Conservation (phyloP, 2,329 filamentous ascomycete genomes). For the Colletotrichum trifolii region DNA sequence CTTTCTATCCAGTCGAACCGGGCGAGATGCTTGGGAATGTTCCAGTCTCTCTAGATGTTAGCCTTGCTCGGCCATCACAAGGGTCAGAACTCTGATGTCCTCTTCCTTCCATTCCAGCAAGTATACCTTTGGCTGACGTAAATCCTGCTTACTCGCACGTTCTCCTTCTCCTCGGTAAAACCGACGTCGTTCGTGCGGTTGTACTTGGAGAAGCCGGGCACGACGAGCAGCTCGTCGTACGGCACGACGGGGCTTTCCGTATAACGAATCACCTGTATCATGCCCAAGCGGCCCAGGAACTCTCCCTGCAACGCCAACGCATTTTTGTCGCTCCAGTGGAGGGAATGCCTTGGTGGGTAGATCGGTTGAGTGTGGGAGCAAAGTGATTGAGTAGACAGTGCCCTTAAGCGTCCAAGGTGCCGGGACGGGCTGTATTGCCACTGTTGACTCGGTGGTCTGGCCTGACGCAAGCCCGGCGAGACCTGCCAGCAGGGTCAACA, state of each 20-base stretch:
- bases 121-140: slow-evolving; percentile 64
- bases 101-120: slow-evolving; percentile 62
- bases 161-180: slow-evolving; percentile 43
- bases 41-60: slow-evolving; percentile 55
- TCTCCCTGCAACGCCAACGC: slow-evolving; percentile 42
- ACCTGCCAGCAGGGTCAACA: neutral
- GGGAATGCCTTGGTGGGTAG: slow-evolving; percentile 31
- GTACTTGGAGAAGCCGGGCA: slow-evolving; percentile 58
- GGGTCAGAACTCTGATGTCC: slow-evolving; percentile 44
- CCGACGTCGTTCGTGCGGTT: slow-evolving; percentile 43
- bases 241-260: slow-evolving; percentile 60
- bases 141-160: slow-evolving; percentile 59
- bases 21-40: slow-evolving; percentile 65
- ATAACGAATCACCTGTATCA: slow-evolving; percentile 63
- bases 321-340: slow-evolving; percentile 17
- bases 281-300: slow-evolving; percentile 55
- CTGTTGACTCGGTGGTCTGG: slow-evolving; percentile 31
- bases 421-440: slow-evolving; percentile 28
- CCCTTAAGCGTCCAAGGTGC: slow-evolving; percentile 39
- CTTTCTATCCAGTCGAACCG: slow-evolving; percentile 58
- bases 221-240: slow-evolving; percentile 63
- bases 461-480: slow-evolving; percentile 5
- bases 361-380: slow-evolving; percentile 18
- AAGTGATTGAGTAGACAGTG: slow-evolving; percentile 34
- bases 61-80: neutral